These are phyloP conservation scores for Pseudocercospora pini-densiflorae DNA, from an alignment of 2,329 filamentous ascomycete species.

Conservation along the genomic window DNA sequence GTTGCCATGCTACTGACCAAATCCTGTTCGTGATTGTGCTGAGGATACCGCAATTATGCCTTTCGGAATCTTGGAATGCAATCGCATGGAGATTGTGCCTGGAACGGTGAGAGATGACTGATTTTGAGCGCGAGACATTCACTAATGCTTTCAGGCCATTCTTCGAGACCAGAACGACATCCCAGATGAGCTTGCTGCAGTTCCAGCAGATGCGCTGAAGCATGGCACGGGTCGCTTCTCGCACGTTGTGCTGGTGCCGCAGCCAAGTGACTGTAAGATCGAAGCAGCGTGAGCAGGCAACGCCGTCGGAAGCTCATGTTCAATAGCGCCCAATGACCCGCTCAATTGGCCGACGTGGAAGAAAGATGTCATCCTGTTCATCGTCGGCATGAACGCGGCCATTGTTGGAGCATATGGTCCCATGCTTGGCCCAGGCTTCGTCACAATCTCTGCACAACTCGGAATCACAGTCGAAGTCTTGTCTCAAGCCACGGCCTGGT, in stretches of 20 bases:
- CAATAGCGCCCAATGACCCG: conserved; percentile 51
- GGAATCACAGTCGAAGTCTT: conserved; percentile 51
- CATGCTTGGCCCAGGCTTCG: conserved; percentile 57
- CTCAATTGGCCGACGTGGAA: conserved; percentile 54
- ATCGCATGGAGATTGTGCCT: conserved; percentile 52
- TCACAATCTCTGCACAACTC: conserved; percentile 51
- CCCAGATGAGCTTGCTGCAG: conserved; percentile 50
- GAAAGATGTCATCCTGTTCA: conserved; percentile 53
- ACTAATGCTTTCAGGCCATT: conserved; percentile 42
- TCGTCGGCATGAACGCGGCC: conserved; percentile 52
- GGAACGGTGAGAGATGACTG: conserved; percentile 49
- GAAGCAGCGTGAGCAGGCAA: not conserved
- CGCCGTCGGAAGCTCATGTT: not conserved
- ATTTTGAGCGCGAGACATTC: not conserved
- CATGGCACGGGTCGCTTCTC: conserved; percentile 38
- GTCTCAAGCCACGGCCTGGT: conserved; percentile 54
- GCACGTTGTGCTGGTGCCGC: conserved; percentile 44
- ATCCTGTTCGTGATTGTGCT: not conserved
- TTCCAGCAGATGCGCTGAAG: conserved; percentile 46
- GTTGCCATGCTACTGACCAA: not conserved
- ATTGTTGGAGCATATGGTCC: conserved; percentile 58
- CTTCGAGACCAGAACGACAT: conserved; percentile 54
- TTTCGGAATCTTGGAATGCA: conserved; percentile 55
- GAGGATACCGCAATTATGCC: conserved; percentile 40
- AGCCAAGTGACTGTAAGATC: conserved; percentile 48